Base-by-base conservation (phyloP, 192 early-diverging fungal species). In the Backusella liffmaniae region DNA sequence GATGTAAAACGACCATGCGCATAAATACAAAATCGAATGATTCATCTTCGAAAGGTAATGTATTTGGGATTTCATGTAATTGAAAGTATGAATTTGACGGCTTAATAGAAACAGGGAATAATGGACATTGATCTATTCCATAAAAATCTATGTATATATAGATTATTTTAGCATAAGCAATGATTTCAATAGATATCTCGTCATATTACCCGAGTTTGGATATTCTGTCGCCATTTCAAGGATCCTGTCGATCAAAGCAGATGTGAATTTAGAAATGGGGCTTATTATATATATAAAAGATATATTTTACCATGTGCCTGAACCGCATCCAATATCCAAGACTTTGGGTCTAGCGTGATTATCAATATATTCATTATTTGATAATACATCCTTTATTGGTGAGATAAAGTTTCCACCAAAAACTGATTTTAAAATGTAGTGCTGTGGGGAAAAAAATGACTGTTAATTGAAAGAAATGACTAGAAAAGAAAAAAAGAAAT, bases 201-300 rank as follows among this genome's bases (percentile, higher is more conserved):
- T 35, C 2, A n/a, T 12, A 26, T 51, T 73, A 74, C 77, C 75
- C 29, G 77, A 46, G 44, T 62, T 32, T 3, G 80, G 74, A 71
- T 74, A 82, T 71, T 79, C 77, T 32, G 74, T 56, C 29, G 80
- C 75, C 76, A 82, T 79, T 66, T 84, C 83, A 32, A 84, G 49
- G 15, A 76, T 56, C 81, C 81, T 77, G 18, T 15, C 8, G 9
- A 34, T 51, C 10, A 15, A 49, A 18, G 3, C 3, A 26, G 7
- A 12, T 21, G 1, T 51, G 30, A 16, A 13, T 66, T 66, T 39
- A 49, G 12, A 69, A 56, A 13, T 44, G 51, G 23, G 5, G n/a
- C 16, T 49, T 4, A 62, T 26, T 62, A 29, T 7, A 32, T 32
- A 32, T 32, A 32, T 21, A 23, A 9, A 56, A 23, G 2, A 29